Base-by-base conservation (phyloP, 805 yeast genomes). In the Candida pseudoglaebosa region DNA sequence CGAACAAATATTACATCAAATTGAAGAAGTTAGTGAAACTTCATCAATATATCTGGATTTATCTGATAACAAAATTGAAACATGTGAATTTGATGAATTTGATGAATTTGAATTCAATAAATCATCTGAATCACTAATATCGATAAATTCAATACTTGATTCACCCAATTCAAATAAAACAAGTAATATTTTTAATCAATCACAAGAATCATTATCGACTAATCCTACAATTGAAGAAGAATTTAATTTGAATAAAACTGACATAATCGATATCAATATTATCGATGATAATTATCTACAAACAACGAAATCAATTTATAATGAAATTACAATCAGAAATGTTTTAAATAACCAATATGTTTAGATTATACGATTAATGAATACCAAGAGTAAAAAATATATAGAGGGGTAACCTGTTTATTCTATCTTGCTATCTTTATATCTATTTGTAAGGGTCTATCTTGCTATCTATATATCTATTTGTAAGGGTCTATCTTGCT, bases 171-270 rank as follows among this genome's bases (percentile, higher is more conserved):
- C 37, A 18, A 26, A 26, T 15, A 26, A 26, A 26, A 10, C 29
- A 10, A 26, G 29, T 15, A 34, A 28, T 9, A 16, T 50, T 37
- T 49, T 57, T 38, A 56, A 49, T 37, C 61, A 54, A 33, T 62
- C 67, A 12, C 40, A 58, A 24, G 65, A 53, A 20, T 57, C 69
- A 12, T 41, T 63, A 15, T 60, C 67, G 2, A 62, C 70, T 2
- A 46, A 46, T 16, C 61, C 59, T 8, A 62, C 67, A 9, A 47
- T 51, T 6, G 41, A 42, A 2, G 50, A 46, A 7, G 34, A 36
- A 21, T 21, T 21, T 7, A 21, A n/a, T n/a, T n/a, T n/a, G n/a
- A n/a, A n/a, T n/a, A 8, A 33, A 37, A 4, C 9, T 13, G 32
- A 33, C 7, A 24, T 6, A 10, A 28, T 18, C 31, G n/a, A n/a